These are phyloP conservation scores for Colletotrichum siamense DNA, from an alignment of 2,329 filamentous ascomycete species.

Conservation along the genomic window DNA sequence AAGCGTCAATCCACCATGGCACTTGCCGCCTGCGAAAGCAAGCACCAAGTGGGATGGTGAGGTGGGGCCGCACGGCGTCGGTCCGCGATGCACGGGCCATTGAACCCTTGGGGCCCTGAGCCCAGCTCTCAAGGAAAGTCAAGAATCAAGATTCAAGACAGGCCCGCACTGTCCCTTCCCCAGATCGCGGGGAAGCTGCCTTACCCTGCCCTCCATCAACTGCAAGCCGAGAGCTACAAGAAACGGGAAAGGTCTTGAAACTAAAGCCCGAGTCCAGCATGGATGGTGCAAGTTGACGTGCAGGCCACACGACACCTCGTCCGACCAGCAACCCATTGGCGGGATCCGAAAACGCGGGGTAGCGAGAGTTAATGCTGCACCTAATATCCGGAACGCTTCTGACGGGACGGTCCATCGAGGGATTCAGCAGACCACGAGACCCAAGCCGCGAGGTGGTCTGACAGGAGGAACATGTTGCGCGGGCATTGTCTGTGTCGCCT, in stretches of 20 bases:
- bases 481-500: background rate
- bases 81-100: background rate
- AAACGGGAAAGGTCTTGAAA: background rate
- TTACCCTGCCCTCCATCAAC: background rate
- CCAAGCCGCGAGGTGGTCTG: background rate
- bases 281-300: background rate
- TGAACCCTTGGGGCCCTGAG: background rate
- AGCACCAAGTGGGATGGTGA: slow-evolving; percentile 3
- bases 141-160: background rate
- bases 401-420: background rate
- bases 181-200: slow-evolving; percentile 14
- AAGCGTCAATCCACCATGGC: slow-evolving; percentile 9
- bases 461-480: background rate
- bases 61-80: slow-evolving; percentile 15
- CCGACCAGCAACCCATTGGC: background rate
- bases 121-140: background rate
- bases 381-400: background rate
- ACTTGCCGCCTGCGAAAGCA: background rate
- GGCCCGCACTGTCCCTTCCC: slow-evolving; percentile 3
- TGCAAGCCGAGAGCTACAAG: background rate
- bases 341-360: slow-evolving; percentile 14
- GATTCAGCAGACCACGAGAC: background rate
- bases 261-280: background rate
- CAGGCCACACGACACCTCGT: background rate
- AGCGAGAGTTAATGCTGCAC: slow-evolving; percentile 7